Conservation (phyloP, 2,329 filamentous ascomycete genomes). For the Didymella pinodella region DNA sequence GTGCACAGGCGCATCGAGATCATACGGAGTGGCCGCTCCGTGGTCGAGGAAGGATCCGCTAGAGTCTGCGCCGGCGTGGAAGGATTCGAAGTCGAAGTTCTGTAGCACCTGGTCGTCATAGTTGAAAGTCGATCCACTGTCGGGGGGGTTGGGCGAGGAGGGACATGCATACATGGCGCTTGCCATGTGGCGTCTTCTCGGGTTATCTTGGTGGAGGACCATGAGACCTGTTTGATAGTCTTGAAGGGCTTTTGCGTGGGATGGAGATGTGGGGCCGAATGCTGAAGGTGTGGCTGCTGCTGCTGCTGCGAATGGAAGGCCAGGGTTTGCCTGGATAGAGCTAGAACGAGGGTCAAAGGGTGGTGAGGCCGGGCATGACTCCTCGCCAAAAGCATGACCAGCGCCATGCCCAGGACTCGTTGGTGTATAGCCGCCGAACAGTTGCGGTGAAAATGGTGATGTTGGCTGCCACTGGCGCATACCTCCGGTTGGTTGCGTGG, state of each 20-base stretch:
- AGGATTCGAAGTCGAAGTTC: conserved; percentile 74
- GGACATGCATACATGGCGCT: neutral
- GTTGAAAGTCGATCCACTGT: conserved; percentile 46
- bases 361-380: too few species aligned
- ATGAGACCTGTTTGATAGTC: neutral
- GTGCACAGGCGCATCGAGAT: too few species aligned
- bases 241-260: neutral
- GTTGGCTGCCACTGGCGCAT: too few species aligned
- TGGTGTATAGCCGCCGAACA: too few species aligned
- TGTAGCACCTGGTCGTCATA: conserved; percentile 69
- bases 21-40: neutral
- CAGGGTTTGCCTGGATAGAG: too few species aligned
- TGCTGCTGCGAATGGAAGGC: neutral
- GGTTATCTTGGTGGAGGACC: neutral
- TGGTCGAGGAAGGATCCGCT: conserved; percentile 21
- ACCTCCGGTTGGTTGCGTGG: too few species aligned
- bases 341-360: too few species aligned
- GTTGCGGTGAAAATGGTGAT: too few species aligned
- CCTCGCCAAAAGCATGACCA: too few species aligned
- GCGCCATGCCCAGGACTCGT: too few species aligned
- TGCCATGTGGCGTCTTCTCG: neutral
- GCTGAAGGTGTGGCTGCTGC: neutral
- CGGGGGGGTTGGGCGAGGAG: neutral
- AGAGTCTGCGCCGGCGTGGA: conserved; percentile 63
- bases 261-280: neutral